Evolutionary conservation across 768 basidiomycete species (phyloP), one percentile per base, ranked within the genome.

Genomic region (Tremella mesenterica): DNA sequence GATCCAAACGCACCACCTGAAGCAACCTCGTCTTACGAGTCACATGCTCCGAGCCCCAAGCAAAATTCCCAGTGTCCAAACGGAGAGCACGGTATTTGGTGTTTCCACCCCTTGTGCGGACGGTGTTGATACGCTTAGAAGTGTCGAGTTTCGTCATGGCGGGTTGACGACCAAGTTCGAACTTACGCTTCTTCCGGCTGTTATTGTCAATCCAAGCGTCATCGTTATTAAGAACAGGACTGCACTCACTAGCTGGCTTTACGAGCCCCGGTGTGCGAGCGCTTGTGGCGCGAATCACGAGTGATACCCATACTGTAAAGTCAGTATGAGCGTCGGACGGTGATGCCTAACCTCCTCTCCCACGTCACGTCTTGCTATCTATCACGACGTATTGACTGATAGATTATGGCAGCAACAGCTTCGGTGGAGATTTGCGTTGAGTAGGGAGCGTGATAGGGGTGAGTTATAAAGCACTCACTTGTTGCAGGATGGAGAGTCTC

Each of bases 141-240:
- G 95, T 92, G 62, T 69, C 67, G 61, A 99, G 84, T 80, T 88
- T 96, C 73, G 95, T 99, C 81, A 79, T 90, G 64, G 95, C 95
- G 54, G 95, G 80, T 75, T 97, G 95, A 74, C 95, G 90, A 74
- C 93, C 95, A 70, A 96, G 84, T 81, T 99, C 95, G 78, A 97
- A 97, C 80, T 97, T 96, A 85, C 95, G 85, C 88, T 97, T 99
- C 83, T 99, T 99, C 81, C 93, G 89, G 80, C 63, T 64, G 36
- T 60, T 51, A 48, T 27, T 26, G 18, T 27, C 20, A 29, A 50
- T 36, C 25, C 45, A 49, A 16, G n/a, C 31, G 39, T n/a, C 43
- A 8, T 20, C 4, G 4, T 5, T 5, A 41, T 18, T 9, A 21
- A 18, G n/a, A 34, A 30, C 28, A 20, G 36, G 27, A 14, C 27